These are phyloP conservation scores for Verticillium zaregamsianum DNA, from an alignment of 2,329 filamentous ascomycete species.

Conservation along the genomic window DNA sequence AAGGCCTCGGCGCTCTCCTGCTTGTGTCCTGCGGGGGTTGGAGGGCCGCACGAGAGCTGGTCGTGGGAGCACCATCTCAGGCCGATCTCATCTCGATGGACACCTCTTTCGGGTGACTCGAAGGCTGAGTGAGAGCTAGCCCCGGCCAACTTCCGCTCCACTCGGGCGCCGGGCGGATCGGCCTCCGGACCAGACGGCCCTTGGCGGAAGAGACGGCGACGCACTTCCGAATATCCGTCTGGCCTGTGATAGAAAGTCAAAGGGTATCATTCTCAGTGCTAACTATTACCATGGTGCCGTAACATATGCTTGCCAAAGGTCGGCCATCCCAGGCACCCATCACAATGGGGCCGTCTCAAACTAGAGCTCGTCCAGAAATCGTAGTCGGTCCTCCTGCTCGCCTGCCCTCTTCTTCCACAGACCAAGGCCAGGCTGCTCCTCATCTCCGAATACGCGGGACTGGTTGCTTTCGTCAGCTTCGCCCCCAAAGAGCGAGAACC, in stretches of 20 bases:
- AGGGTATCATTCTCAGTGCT: neutral
- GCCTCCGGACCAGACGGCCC: neutral
- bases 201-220: neutral
- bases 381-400: slow-evolving; percentile 31
- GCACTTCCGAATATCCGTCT: neutral
- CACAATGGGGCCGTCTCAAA: neutral
- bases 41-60: no score
- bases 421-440: neutral
- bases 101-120: neutral
- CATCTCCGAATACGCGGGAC: neutral
- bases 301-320: no score
- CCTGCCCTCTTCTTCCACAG: slow-evolving; percentile 18
- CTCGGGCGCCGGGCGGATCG: neutral
- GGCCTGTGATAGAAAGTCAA: neutral
- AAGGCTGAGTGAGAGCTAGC: neutral
- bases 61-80: neutral
- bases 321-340: neutral
- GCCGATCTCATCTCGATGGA: neutral
- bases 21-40: neutral
- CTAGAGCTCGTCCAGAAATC: slow-evolving; percentile 44
- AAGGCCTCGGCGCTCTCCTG: neutral
- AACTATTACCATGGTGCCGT: neutral
- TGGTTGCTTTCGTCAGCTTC: neutral
- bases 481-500: neutral
- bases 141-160: neutral